Base-by-base conservation (phyloP, 2,329 filamentous ascomycete genomes). In the Penicillium sp. region DNA sequence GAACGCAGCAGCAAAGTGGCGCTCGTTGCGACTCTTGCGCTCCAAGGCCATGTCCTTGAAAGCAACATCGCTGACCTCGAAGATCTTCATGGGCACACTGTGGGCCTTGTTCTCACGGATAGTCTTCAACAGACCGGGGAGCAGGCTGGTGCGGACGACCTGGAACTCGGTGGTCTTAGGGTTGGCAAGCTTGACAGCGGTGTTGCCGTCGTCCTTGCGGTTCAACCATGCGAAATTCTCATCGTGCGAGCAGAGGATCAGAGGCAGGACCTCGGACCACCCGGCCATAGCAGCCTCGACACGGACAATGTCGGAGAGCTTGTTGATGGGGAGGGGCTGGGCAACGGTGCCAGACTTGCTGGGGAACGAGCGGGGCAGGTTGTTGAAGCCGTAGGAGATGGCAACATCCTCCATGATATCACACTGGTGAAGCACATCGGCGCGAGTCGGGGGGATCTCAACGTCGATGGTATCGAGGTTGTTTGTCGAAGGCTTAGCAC, bases 321-420 rank as follows among this genome's bases (percentile, higher is more conserved):
- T 98, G 85, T 99, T 99, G 80, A 99, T 90, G 63, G 88, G 87
- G 10, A 98, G 85, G 10, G 93, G 92, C 60, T 92, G 90, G 51
- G 92, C 96, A 64, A 97, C 88, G 6, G 92, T 95, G 59, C 90
- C 91, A 26, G 91, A 90, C 74, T 93, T 93, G 78, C 89, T 93
- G 9, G 93, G 93, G 73, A 94, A 92, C 53, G 90, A 88, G 56
- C 93, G 89, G 1, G 94, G 93, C 19, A 99, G 89, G 66, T 91
- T 92, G 84, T 99, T 99, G 86, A 97, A 99, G 68, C 96, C 95
- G 78, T 98, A 97, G 57, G 92, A 93, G 67, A 99, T 95, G 44
- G 93, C 95, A 22, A 96, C 89, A 75, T 99, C 96, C 81, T 99
- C 95, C 94, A 99, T 99, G 69, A 99, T 91, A 76, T 99, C 95